Evolutionary conservation across 495 filamentous ascomycete species (phyloP), one percentile per base, ranked within the genome.

Genomic region (Platismatia glauca): DNA sequence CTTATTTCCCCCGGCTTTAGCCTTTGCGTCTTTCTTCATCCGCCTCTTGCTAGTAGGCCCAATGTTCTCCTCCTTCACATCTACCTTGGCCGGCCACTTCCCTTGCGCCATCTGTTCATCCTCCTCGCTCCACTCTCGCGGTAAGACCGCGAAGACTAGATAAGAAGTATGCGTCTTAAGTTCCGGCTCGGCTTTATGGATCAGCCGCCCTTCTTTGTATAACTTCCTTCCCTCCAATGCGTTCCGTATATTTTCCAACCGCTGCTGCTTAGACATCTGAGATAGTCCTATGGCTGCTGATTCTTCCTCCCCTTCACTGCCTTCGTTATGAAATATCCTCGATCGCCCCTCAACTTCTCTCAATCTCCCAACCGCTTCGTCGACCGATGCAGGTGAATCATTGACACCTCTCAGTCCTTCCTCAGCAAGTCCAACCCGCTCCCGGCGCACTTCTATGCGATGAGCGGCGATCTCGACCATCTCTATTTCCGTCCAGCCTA

Each of bases 91-190:
- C 5, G 83, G 79, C 81, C 86, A 93, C 63, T 77, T 81, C 62
- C 76, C 79, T 53, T 75, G 73, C 35, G 85, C 88, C 20, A 74
- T 78, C n/a, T 79, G 77, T 74, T 99, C 94, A 68, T 96, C 88
- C 66, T 87, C 89, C 56, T 84, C 86, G 0, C 76, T 84, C 95
- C 94, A 97, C 58, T 87, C 86, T 57, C 84, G 77, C 16, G 95
- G 95, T 59, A 99, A 74, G 7, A 94, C 76, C 2, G 95, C 94
- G 81, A 99, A 98, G 8, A 95, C 88, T 20, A 99, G 79, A 73
- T 97, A 99, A 16, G 86, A 90, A 0, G 94, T 99, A 74, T 99
- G 94, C 13, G 85, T 91, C 81, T 96, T 96, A 37, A 97, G 73
- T 75, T 99, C 92, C 2, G 85, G 79, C 75, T 97, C 94, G 7